Evolutionary conservation across 306 rosid genomes (phyloP).

Genomic region (Quercus ilex): DNA sequence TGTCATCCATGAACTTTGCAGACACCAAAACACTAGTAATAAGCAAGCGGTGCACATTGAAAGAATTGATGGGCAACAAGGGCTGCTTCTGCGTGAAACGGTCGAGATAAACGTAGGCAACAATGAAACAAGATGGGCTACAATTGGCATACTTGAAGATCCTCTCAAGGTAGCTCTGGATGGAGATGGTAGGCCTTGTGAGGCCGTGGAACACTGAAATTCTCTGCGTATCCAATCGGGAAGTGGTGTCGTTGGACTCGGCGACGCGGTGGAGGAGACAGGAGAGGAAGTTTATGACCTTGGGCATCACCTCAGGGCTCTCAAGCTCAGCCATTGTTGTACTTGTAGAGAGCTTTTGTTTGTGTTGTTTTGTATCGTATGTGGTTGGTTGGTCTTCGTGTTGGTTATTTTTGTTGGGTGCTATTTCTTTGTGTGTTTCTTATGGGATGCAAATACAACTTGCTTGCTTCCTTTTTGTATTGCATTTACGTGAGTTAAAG

Average conservation of each 20-base stretch:
- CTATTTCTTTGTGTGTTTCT: neutral
- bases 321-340: slow-evolving; percentile 82
- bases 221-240: slow-evolving; percentile 48
- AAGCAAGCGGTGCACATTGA: slow-evolving; percentile 83
- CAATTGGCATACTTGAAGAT: slow-evolving; percentile 95
- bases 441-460: neutral
- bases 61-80: slow-evolving; percentile 71
- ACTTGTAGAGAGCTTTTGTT: neutral
- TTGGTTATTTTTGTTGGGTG: neutral
- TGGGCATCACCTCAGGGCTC: slow-evolving; percentile 68
- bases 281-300: slow-evolving; percentile 69
- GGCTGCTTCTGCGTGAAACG: slow-evolving; percentile 84
- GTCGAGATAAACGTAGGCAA: slow-evolving; percentile 88
- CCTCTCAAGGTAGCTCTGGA: slow-evolving; percentile 77
- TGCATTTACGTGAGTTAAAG: neutral
- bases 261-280: slow-evolving; percentile 74
- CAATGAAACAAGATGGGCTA: slow-evolving; percentile 81
- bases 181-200: slow-evolving; percentile 68
- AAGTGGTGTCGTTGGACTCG: slow-evolving; percentile 65
- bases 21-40: slow-evolving; percentile 92
- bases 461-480: neutral
- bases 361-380: neutral
- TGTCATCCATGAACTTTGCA: slow-evolving; percentile 97
- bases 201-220: slow-evolving; percentile 89
- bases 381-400: neutral